Percentiles rank a stretch among this genome's conserved stretches.
Conservation (phyloP, 768 basidiomycete species). For the Hortiboletus flavorubellus region DNA sequence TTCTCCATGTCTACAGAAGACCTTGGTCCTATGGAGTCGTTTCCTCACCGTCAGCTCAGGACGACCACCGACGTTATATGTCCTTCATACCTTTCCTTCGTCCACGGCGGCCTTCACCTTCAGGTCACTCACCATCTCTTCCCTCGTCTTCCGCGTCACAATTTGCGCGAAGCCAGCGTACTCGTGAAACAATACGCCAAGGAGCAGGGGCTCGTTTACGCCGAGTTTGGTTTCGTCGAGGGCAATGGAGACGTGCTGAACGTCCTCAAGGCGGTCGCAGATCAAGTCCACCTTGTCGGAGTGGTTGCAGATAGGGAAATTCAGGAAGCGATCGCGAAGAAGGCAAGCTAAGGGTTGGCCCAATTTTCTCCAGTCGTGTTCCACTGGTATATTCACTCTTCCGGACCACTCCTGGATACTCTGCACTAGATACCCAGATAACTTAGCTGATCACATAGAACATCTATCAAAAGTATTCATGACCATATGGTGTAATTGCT, state of each 20-base stretch:
- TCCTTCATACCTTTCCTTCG: constrained; percentile 72
- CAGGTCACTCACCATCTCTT: constrained; percentile 98
- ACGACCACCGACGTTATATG: constrained; percentile 98
- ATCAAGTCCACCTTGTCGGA: constrained; percentile 81
- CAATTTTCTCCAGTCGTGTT: neutral
- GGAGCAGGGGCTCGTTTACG: constrained; percentile 82
- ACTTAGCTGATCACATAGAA: neutral
- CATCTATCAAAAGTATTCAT: neutral
- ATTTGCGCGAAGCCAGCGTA: constrained; percentile 75
- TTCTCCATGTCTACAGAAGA: constrained; percentile 94
- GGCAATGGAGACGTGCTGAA: constrained; percentile 83
- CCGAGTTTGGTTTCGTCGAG: constrained; percentile 85
- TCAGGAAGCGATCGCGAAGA: constrained; percentile 56
- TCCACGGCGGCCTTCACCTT: constrained; percentile 97
- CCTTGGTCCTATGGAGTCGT: constrained; percentile 87
- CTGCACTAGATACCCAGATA: constrained; percentile 16
- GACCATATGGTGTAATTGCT: neutral
- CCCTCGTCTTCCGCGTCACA: constrained; percentile 92
- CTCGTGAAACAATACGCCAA: constrained; percentile 86
- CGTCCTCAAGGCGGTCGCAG: constrained; percentile 81
- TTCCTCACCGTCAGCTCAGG: constrained; percentile 89
- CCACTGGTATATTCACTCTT: neutral
- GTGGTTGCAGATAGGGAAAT: constrained; percentile 79
- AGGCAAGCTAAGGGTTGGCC: constrained; percentile 16
- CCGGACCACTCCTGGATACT: neutral